phyloP scores from a whole-genome alignment of 2,329 filamentous ascomycete species.

The Fonsecaea nubica region DNA sequence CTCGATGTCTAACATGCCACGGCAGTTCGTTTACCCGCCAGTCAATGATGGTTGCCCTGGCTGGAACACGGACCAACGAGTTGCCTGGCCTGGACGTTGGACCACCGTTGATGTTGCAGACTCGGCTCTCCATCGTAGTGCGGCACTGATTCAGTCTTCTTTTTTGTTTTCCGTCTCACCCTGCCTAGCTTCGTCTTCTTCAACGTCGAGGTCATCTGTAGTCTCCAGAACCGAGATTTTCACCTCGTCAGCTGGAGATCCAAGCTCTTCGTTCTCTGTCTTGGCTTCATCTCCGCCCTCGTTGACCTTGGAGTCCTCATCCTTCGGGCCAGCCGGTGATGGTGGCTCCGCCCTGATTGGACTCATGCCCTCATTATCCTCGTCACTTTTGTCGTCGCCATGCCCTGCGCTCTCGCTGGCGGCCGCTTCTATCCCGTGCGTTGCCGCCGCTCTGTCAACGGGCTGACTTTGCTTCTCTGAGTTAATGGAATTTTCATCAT shows the following conservation, averaged over 20 bases:
- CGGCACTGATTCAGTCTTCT: background rate
- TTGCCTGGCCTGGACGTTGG: background rate
- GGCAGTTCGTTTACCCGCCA: background rate
- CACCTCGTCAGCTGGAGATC: background rate
- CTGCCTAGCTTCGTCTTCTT: slow-evolving; percentile 10
- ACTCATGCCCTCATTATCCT: slow-evolving; percentile 17
- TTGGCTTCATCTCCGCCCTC: background rate
- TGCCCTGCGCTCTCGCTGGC: background rate
- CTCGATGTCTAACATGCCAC: background rate
- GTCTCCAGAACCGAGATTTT: slow-evolving; percentile 13
- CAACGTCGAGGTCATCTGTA: slow-evolving; percentile 6
- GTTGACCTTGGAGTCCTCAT: background rate
- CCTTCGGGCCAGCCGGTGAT: background rate
- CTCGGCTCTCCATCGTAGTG: background rate
- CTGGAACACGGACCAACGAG: background rate
- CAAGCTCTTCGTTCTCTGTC: background rate
- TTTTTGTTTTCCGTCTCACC: slow-evolving; percentile 1
- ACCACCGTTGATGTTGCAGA: background rate
- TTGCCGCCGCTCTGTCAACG: background rate
- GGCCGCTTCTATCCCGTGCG: background rate
- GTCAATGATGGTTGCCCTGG: background rate
- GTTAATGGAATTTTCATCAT: slow-evolving; percentile 19
- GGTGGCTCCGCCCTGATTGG: slow-evolving; percentile 7
- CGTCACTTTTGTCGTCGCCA: background rate
- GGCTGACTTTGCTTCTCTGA: background rate